Conservation (phyloP, 371 early-diverging fungal species). For the Choanephora cucurbitarum region DNA sequence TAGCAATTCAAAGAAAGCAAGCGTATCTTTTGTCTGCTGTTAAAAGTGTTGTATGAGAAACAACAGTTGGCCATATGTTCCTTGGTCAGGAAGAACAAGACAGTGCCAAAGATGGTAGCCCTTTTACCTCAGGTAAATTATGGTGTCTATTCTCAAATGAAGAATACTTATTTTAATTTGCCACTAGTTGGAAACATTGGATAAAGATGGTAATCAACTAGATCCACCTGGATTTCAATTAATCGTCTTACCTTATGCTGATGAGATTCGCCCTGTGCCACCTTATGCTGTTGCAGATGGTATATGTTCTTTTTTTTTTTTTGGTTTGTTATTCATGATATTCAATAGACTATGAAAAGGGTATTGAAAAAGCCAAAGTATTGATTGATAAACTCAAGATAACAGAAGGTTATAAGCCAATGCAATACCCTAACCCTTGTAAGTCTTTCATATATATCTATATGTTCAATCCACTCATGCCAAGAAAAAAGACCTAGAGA, state of each 20-base stretch:
- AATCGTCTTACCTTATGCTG: slow-evolving; percentile 67
- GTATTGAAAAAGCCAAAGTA: background rate
- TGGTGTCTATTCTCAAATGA: too few relatives aligned
- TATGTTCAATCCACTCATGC: too few relatives aligned
- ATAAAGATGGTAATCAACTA: slow-evolving; percentile 37
- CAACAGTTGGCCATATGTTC: slow-evolving; percentile 19
- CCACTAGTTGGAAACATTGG: slow-evolving; percentile 31
- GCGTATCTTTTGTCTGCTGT: slow-evolving; percentile 3
- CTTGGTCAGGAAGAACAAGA: slow-evolving; percentile 13
- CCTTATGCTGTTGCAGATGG: slow-evolving; percentile 19
- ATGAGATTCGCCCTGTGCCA: slow-evolving; percentile 62
- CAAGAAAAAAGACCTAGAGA: slow-evolving; percentile 53
- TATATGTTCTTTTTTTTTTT: slow-evolving; percentile 8
- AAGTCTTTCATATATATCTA: slow-evolving; percentile 15
- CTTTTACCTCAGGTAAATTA: slow-evolving; percentile 25
- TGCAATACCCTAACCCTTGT: slow-evolving; percentile 64
- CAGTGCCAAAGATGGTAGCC: slow-evolving; percentile 11
- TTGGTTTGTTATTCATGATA: background rate
- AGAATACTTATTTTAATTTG: too few relatives aligned
- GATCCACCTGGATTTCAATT: slow-evolving; percentile 66
- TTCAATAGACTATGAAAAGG: background rate
- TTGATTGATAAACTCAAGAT: slow-evolving; percentile 44
- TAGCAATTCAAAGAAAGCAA: slow-evolving; percentile 18
- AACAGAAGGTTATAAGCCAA: slow-evolving; percentile 47
- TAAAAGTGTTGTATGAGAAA: slow-evolving; percentile 8